Base-by-base conservation (phyloP, 1,139 yeast species). In the Hanseniaspora sp. region DNA sequence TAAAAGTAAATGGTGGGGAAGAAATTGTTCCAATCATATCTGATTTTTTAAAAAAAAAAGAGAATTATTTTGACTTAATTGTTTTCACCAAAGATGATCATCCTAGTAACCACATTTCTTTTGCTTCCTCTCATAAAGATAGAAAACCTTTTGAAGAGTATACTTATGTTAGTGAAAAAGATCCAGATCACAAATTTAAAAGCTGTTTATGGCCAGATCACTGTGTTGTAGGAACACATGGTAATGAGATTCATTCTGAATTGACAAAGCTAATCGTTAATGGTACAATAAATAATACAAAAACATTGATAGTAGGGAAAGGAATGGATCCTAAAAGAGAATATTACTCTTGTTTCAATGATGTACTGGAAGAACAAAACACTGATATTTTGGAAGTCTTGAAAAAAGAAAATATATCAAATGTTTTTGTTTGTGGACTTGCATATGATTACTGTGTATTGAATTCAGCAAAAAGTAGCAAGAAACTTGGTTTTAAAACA, bases 31-130 rank as follows among this genome's bases (percentile, higher is more conserved):
- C 11, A 73, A 87, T 60, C 65, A 75, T 58, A 61, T 70, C 18
- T 66, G 82, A 53, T 57, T 76, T 42, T 66, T 72, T 58, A 54
- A 64, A 18, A 52, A 66, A 8, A 61, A 67, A 41, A 7, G 5
- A 28, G 7, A 70, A 67, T 48, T 63, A 72, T 3, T 88, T 95
- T 94, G 69, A 73, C 40, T 68, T 79, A 2, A 71, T 86, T 5
- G 75, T 85, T 1, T 83, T 88, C 42, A 83, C 95, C 1, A 80
- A 83, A 63, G 97, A 90, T 65, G 87, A 95, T 95, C 97, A 90
- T 64, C 95, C 96, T 0, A 47, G 60, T 13, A 72, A 78, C 62
- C 96, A 90, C 65, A 74, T 77, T 1, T 86, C 95, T 3, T 90
- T 90, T 72, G 95, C 96, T 0, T 74, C 81, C 0, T 79, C 77